These are phyloP conservation scores for Yamadazyma jaroonii DNA, from an alignment of 1,139 yeast genomes.

Conservation along the genomic window DNA sequence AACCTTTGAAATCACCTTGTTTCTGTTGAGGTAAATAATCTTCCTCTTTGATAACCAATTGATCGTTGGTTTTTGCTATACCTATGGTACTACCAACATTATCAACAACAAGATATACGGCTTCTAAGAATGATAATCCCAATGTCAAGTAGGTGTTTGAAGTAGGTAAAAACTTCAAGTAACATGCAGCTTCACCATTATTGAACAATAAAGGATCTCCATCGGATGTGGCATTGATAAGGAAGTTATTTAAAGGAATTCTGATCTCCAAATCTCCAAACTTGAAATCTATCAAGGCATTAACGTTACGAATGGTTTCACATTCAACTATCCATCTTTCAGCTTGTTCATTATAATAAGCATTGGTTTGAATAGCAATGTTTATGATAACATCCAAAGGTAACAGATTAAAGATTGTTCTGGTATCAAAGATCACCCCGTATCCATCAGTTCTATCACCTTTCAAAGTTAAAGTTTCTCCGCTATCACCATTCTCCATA, in stretches of 20 bases:
- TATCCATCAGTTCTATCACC: constrained; percentile 27
- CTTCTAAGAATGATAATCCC: constrained; percentile 60
- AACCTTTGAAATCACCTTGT: too few species aligned
- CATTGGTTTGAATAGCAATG: constrained; percentile 73
- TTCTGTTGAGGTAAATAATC: constrained; percentile 11
- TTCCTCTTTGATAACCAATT: constrained; percentile 9
- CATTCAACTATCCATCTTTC: constrained; percentile 71
- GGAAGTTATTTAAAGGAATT: constrained; percentile 52
- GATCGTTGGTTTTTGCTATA: constrained; percentile 27
- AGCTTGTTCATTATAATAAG: constrained; percentile 52
- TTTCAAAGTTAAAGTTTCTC: constrained; percentile 30
- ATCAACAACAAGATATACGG: constrained; percentile 65
- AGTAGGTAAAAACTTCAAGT: constrained; percentile 53
- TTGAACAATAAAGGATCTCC: constrained; percentile 42
- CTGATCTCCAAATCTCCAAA: constrained; percentile 53
- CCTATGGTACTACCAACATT: constrained; percentile 59
- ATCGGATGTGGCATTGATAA: constrained; percentile 37
- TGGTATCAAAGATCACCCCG: constrained; percentile 64
- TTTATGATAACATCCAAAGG: constrained; percentile 61
- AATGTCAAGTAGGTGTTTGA: constrained; percentile 53
- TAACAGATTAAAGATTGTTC: constrained; percentile 50
- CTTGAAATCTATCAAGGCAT: constrained; percentile 54
- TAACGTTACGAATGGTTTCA: constrained; percentile 28
- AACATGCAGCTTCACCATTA: constrained; percentile 61
- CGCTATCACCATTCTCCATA: constrained; percentile 44